Evolutionary conservation across 306 rosid species (phyloP).

Genomic region (Adenanthera pavonina): DNA sequence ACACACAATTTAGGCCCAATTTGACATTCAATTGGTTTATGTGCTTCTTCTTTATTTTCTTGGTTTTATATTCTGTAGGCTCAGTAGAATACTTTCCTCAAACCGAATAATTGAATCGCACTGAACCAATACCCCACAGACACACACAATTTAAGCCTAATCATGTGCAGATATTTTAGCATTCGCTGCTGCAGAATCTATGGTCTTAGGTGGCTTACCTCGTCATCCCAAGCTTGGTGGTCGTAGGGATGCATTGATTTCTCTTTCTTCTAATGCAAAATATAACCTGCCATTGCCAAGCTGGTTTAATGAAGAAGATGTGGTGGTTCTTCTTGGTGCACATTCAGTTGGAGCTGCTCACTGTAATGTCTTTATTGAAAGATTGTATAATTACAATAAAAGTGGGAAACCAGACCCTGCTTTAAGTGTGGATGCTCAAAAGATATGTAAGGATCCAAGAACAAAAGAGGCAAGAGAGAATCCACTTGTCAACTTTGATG

Average conservation of each 20-base stretch:
- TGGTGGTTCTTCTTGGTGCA: constrained; percentile 62
- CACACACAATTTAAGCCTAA: no score
- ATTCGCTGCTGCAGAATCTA: constrained; percentile 52
- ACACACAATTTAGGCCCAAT: no score
- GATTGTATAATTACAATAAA: constrained; percentile 34
- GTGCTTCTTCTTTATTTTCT: no score
- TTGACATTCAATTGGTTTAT: no score
- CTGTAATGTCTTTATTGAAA: constrained; percentile 45
- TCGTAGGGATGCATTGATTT: constrained; percentile 54
- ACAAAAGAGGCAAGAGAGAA: neutral
- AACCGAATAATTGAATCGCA: no score
- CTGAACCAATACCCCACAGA: no score
- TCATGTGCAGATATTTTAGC: constrained; percentile 74
- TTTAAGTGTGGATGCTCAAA: neutral
- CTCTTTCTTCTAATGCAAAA: constrained; percentile 43
- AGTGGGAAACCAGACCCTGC: constrained; percentile 42
- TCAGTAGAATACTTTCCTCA: no score
- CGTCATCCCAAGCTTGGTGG: constrained; percentile 38
- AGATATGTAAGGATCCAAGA: neutral
- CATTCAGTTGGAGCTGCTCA: constrained; percentile 69
- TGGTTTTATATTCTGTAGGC: no score
- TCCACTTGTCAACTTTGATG: constrained; percentile 44
- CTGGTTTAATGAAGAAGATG: constrained; percentile 53
- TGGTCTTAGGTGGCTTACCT: constrained; percentile 44
- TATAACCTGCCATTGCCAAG: constrained; percentile 49